Base-by-base conservation (phyloP, 345 rosid species). In the Melaleuca alternifolia region DNA sequence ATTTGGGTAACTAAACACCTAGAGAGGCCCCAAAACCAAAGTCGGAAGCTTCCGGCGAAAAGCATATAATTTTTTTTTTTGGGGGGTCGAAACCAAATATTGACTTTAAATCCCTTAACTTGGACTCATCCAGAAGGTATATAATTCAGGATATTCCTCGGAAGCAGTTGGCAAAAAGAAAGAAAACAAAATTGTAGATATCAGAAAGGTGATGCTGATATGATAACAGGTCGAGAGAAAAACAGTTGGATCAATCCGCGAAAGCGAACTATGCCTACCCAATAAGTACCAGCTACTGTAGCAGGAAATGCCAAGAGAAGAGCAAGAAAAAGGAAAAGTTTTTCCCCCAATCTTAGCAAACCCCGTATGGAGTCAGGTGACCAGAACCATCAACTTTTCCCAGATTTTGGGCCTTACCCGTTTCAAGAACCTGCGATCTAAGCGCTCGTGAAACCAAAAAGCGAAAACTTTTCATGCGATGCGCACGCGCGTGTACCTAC, bases 81-180 rank as follows among this genome's bases (percentile, higher is more conserved):
- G 41, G 53, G 53, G 53, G 76, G 24, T 71, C 48, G 82, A 83
- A 86, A 85, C 84, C 89, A 88, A 46, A 28, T 59, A 53, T 89
- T 88, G 92, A 88, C 93, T 90, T 88, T 85, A 56, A 30, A 24
- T 18, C 84, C 88, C 85, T 84, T 65, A 18, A 48, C 26, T 54
- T 33, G 87, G 86, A 65, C 86, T 61, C 87, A 83, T 88, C 89
- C 87, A 84, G 61, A 89, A 86, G 90, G 90, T 50, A 91, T 89
- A 89, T 82, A 11, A 48, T 85, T 84, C 7, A 86, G 94, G 89
- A 93, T 92, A 93, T 92, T 90, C 93, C 86, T 75, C 37, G 76
- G 79, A 48, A 82, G 57, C 86, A 86, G 83, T 56, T 84, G 51
- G 83, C 84, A 28, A 76, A 82, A 62, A n/a, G n/a, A 86, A 23